phyloP scores from a whole-genome alignment of 2,329 filamentous ascomycete genomes.

The Nannizziopsis arthrosporioides region DNA sequence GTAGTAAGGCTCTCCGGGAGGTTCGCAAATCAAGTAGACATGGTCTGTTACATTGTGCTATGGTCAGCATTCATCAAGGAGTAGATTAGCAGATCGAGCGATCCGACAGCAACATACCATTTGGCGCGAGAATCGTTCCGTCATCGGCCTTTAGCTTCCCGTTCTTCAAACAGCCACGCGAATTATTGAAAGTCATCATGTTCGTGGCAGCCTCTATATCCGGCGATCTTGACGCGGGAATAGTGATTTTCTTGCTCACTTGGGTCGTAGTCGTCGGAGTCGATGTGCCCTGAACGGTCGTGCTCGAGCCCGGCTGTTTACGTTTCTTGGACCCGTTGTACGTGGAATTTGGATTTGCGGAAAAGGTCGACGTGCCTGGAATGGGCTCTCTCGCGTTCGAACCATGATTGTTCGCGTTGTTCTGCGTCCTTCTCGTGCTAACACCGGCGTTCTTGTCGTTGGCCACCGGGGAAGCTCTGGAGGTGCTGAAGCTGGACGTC shows the following conservation, averaged over 20 bases:
- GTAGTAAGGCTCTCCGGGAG: constrained; percentile 95
- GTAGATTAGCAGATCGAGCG: constrained; percentile 10
- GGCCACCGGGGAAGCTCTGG: constrained; percentile 24
- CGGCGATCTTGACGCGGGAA: constrained; percentile 20
- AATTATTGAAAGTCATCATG: constrained; percentile 76
- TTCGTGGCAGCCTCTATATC: constrained; percentile 52
- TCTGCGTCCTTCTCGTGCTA: constrained; percentile 31
- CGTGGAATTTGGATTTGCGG: constrained; percentile 36
- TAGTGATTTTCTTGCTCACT: constrained; percentile 26
- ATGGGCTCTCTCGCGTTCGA: constrained; percentile 36
- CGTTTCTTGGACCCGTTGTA: constrained; percentile 60
- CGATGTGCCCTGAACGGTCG: constrained; percentile 25
- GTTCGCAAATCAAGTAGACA: constrained; percentile 94
- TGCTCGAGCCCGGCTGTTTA: constrained; percentile 52
- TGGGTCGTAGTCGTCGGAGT: constrained; percentile 11
- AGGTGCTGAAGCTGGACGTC: constrained; percentile 19
- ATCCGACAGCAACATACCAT: constrained; percentile 53
- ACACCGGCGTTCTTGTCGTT: constrained; percentile 30
- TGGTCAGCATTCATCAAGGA: constrained; percentile 15
- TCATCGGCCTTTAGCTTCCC: constrained; percentile 80
- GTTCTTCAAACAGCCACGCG: constrained; percentile 56
- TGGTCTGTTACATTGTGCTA: constrained; percentile 46
- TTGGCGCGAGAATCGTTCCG: constrained; percentile 67
- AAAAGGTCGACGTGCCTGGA: constrained; percentile 49
- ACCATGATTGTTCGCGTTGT: constrained; percentile 25